These are phyloP conservation scores for Beauveria brongniartii DNA, from an alignment of 2,329 filamentous ascomycete species.

Conservation along the genomic window DNA sequence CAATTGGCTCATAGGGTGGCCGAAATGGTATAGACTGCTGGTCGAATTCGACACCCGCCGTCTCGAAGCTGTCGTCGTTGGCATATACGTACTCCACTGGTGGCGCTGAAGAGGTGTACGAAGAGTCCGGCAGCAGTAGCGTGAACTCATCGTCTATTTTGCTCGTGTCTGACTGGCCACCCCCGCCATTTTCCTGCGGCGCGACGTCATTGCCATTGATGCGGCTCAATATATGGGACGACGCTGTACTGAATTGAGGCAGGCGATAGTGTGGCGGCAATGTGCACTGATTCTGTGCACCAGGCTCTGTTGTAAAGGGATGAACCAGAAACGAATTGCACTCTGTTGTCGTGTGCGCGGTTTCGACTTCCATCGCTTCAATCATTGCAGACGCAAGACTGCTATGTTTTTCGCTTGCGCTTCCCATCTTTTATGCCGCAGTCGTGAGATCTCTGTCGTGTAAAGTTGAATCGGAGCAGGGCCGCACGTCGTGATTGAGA, in stretches of 20 bases:
- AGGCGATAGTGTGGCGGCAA: background rate
- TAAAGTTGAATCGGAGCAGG: background rate
- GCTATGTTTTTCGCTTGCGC: too few species aligned
- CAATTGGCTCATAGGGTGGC: slow-evolving; percentile 10
- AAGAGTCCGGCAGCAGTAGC: background rate
- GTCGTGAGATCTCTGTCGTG: background rate
- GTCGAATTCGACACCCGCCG: slow-evolving; percentile 21
- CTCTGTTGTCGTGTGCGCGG: background rate
- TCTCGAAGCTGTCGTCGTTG: slow-evolving; percentile 6
- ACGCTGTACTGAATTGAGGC: slow-evolving; percentile 13
- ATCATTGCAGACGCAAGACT: too few species aligned
- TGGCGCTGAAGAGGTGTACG: background rate
- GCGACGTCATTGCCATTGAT: background rate
- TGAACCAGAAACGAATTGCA: background rate
- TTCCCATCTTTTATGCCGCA: background rate
- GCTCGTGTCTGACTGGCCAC: background rate
- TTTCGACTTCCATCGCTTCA: background rate
- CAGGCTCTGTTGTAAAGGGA: slow-evolving; percentile 1
- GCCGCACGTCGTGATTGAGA: background rate
- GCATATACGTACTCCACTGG: background rate
- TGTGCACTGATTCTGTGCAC: background rate
- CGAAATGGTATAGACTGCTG: slow-evolving; percentile 24
- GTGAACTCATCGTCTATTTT: background rate
- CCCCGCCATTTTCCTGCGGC: background rate
- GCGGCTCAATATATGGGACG: slow-evolving; percentile 14